phyloP scores from a whole-genome alignment of 2,329 filamentous ascomycete species.

The Epichloe gansuensis region DNA sequence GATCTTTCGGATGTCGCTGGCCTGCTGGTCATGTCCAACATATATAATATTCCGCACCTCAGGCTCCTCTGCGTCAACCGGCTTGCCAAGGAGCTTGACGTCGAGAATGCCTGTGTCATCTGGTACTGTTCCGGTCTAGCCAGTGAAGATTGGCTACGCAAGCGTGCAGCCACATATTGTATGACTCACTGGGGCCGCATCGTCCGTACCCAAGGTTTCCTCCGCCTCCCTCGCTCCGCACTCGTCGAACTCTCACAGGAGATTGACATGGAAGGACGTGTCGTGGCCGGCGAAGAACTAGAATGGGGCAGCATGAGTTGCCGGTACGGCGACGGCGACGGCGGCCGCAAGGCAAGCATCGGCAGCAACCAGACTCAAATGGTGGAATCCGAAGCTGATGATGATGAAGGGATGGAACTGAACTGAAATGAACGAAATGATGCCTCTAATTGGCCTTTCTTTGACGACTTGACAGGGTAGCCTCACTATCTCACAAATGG shows the following conservation, averaged over 20 bases:
- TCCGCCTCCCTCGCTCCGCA: constrained; percentile 62
- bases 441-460: neutral
- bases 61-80: constrained; percentile 84
- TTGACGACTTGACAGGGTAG: neutral
- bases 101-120: constrained; percentile 87
- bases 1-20: constrained; percentile 79
- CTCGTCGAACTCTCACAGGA: constrained; percentile 89
- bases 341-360: constrained; percentile 43
- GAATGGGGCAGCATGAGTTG: constrained; percentile 38
- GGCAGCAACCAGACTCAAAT: constrained; percentile 46
- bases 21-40: constrained; percentile 91
- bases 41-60: constrained; percentile 92
- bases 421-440: constrained; percentile 13
- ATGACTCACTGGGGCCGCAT: constrained; percentile 91
- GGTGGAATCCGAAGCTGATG: constrained; percentile 44
- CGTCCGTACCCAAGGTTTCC: constrained; percentile 78
- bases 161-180: constrained; percentile 76
- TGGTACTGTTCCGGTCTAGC: constrained; percentile 90
- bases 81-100: constrained; percentile 78
- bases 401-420: constrained; percentile 52
- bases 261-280: constrained; percentile 82
- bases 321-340: constrained; percentile 33
- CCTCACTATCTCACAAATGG: neutral
- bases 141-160: constrained; percentile 85
- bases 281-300: constrained; percentile 78